Evolutionary conservation across 1,284 basidiomycete genomes (phyloP), one percentile per base, ranked within the genome.

Genomic region (Cerrena zonata): DNA sequence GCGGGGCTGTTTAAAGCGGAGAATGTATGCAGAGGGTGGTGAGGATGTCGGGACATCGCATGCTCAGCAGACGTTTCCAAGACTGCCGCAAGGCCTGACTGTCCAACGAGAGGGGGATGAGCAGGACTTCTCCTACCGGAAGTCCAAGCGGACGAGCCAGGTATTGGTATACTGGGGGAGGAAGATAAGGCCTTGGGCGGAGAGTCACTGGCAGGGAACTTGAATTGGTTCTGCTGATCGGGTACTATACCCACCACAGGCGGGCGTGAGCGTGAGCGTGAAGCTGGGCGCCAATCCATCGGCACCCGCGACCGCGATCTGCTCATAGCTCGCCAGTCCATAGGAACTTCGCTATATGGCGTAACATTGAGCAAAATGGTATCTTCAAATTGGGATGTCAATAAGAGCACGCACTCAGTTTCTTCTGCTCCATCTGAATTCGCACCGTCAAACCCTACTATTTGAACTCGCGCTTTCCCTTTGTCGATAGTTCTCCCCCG

Each of bases 271-370:
- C 86, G 76, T 53, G 85, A 87, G 50, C 89, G 82, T 66, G 82
- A 86, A 50, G 79, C 72, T 47, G 86, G 83, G 49, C 79, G 76
- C 86, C 86, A 90, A 66, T 89, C 87, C 85, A 88, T 89, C 48
- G 91, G 88, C 61, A 90, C 86, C 23, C 94, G 85, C 21, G 95
- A 97, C 55, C 94, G 81, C 13, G 94, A 96, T 53, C 94, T 82
- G 63, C 91, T 94, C 63, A 91, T 84, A 18, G 89, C 87, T 41
- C 93, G 81, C 93, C 94, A 97, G 65, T 98, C 95, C 88, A 98
- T 96, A 37, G 78, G 74, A 55, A 62, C 60, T 53, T 63, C 61
- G 59, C 58, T 66, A 58, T 56, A 58, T 56, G 54, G 51, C 55
- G 57, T 53, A 53, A 57, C 52, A 62, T 60, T 56, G 56, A 54